These are phyloP conservation scores for Claviceps pusilla DNA, from an alignment of 2,329 filamentous ascomycete genomes.

Conservation along the genomic window DNA sequence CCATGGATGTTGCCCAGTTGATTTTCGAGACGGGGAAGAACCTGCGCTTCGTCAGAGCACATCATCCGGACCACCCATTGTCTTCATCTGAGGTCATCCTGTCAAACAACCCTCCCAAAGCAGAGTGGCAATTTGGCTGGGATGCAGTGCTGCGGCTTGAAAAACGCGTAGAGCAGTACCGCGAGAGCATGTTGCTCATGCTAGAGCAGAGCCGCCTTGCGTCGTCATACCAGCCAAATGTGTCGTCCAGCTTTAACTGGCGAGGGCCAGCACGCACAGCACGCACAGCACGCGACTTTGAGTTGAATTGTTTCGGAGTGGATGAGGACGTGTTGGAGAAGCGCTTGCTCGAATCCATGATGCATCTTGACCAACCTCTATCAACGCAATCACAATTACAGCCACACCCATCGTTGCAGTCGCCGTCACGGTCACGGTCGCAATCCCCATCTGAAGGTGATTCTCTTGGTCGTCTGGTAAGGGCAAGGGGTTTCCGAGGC, in stretches of 20 bases:
- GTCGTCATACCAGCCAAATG: neutral
- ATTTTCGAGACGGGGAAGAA: constrained; percentile 74
- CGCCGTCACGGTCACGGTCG: too few relatives aligned
- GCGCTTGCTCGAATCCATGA: constrained; percentile 36
- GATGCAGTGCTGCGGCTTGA: constrained; percentile 50
- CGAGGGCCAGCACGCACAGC: constrained; percentile 4
- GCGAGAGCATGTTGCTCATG: constrained; percentile 13
- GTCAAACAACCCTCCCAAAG: constrained; percentile 35
- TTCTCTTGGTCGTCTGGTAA: constrained; percentile 25
- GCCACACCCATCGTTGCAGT: too few relatives aligned
- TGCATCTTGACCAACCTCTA: constrained; percentile 23
- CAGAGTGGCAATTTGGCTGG: constrained; percentile 62
- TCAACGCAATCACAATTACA: constrained; percentile 7
- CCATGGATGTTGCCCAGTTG: constrained; percentile 49
- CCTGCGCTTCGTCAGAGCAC: constrained; percentile 53
- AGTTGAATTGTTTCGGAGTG: constrained; percentile 34
- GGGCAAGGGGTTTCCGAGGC: constrained; percentile 21
- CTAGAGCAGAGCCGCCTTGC: constrained; percentile 8
- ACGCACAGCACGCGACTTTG: constrained; percentile 3
- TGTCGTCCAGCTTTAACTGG: neutral
- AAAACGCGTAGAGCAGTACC: constrained; percentile 32
- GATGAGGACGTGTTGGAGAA: constrained; percentile 31
- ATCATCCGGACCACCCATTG: constrained; percentile 58
- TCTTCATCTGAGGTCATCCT: constrained; percentile 34
- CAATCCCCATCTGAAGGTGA: constrained; percentile 13